These are phyloP conservation scores for Rutidosis leptorrhynchoides DNA, from an alignment of 129 eudicot genomes.

Conservation along the genomic window DNA sequence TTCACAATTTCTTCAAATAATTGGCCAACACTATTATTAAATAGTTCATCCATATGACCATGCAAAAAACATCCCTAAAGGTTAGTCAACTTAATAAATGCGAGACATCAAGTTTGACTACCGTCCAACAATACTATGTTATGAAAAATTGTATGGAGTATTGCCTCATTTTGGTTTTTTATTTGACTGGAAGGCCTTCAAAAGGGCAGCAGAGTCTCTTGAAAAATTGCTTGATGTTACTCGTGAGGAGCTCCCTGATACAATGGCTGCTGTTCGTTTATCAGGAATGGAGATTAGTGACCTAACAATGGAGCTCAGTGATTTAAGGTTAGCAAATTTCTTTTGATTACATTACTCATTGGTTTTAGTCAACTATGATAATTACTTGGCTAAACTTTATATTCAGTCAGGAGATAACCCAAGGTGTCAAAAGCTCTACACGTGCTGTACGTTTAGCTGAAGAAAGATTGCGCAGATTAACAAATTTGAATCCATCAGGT, in stretches of 20 bases:
- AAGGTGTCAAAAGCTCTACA: slow-evolving; percentile 88
- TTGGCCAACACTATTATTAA: too few relatives aligned
- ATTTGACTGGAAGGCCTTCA: slow-evolving; percentile 64
- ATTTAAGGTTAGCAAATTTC: slow-evolving; percentile 65
- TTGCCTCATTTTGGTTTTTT: slow-evolving; percentile 2
- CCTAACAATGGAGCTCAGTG: slow-evolving; percentile 97
- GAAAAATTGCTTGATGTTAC: slow-evolving; percentile 87
- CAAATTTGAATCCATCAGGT: slow-evolving; percentile 67
- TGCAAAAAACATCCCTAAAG: too few relatives aligned
- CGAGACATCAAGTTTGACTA: too few relatives aligned
- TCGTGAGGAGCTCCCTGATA: slow-evolving; percentile 86
- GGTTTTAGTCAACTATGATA: not conserved
- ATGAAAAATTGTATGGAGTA: too few relatives aligned
- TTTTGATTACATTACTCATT: not conserved
- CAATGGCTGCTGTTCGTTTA: slow-evolving; percentile 93
- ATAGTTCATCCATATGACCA: too few relatives aligned
- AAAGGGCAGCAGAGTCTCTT: slow-evolving; percentile 89
- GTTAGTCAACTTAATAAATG: too few relatives aligned
- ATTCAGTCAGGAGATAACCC: slow-evolving; percentile 78
- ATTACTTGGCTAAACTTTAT: not conserved
- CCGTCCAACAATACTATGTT: not conserved
- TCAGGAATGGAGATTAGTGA: slow-evolving; percentile 99
- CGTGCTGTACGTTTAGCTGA: slow-evolving; percentile 86
- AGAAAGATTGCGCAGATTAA: slow-evolving; percentile 59
- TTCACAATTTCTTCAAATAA: too few relatives aligned